phyloP scores from a whole-genome alignment of 495 filamentous ascomycete species.

The Xylaria bambusicola region DNA sequence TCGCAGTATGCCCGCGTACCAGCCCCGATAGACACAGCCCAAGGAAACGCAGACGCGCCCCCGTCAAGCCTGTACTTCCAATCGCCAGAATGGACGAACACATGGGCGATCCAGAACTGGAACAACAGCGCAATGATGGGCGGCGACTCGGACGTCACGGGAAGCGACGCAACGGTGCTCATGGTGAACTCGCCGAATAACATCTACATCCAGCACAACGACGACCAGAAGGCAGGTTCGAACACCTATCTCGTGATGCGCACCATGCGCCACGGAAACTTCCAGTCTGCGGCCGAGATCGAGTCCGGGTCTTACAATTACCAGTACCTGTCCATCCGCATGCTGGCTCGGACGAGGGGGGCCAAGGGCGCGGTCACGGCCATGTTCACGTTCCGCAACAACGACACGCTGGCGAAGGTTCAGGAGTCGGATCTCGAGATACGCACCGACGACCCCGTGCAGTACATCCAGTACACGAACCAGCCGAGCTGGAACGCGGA shows the following conservation, averaged over 20 bases:
- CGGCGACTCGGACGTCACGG: conserved; percentile 32
- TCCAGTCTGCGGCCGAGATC: conserved; percentile 67
- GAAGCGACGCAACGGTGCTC: conserved; percentile 46
- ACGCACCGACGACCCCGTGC: conserved; percentile 57
- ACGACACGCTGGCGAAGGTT: conserved; percentile 43
- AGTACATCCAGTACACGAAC: conserved; percentile 70
- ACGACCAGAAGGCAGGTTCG: conserved; percentile 32
- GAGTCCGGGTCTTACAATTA: conserved; percentile 55
- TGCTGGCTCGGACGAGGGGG: conserved; percentile 57
- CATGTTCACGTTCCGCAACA: conserved; percentile 63
- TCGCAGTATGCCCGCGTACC: conserved; percentile 42
- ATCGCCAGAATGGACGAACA: conserved; percentile 40
- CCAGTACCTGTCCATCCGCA: conserved; percentile 62
- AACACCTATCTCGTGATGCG: conserved; percentile 64
- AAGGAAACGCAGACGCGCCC: conserved; percentile 31
- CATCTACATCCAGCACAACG: conserved; percentile 58
- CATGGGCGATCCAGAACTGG: conserved; percentile 67
- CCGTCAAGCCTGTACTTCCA: conserved; percentile 43
- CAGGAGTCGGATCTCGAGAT: conserved; percentile 81
- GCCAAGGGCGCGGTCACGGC: conserved; percentile 64
- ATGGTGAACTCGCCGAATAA: conserved; percentile 68
- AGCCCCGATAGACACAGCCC: conserved; percentile 32
- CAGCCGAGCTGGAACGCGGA: conserved; percentile 57
- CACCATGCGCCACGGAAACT: conserved; percentile 55
- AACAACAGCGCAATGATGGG: conserved; percentile 41